Evolutionary conservation across 495 filamentous ascomycete species (phyloP).

Genomic region (Penicillium taxi): DNA sequence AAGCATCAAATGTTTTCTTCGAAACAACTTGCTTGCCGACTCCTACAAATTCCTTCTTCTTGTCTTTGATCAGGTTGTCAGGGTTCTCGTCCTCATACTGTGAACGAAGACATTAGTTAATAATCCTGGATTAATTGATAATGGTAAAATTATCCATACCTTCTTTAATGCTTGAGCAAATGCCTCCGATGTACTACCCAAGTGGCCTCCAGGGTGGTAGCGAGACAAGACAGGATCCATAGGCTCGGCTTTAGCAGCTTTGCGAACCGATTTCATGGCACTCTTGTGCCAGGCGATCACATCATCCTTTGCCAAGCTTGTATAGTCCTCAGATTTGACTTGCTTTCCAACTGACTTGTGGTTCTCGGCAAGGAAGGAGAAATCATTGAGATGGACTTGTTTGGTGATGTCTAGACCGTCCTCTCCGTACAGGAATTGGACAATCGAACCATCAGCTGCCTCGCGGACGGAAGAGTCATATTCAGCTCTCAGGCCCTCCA

Average conservation of each 20-base stretch:
- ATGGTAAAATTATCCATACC: conserved; percentile 24
- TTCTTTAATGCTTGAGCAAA: conserved; percentile 59
- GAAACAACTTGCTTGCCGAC: conserved; percentile 40
- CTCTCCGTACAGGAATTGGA: conserved; percentile 96
- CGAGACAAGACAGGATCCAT: conserved; percentile 70
- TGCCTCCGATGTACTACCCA: conserved; percentile 82
- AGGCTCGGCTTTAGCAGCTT: conserved; percentile 54
- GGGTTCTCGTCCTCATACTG: conserved; percentile 71
- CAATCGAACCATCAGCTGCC: conserved; percentile 72
- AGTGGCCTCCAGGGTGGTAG: conserved; percentile 65
- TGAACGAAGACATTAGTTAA: conserved; percentile 16
- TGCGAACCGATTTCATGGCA: conserved; percentile 70
- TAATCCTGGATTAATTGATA: neutral
- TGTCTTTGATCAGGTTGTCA: conserved; percentile 68
- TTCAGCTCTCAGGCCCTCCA: conserved; percentile 88
- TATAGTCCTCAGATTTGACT: conserved; percentile 43
- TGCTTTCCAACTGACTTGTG: conserved; percentile 47
- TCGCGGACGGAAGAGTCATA: conserved; percentile 94
- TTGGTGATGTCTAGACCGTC: conserved; percentile 92
- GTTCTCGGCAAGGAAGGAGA: conserved; percentile 84
- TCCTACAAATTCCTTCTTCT: conserved; percentile 46
- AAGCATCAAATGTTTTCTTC: conserved; percentile 71
- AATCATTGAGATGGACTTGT: conserved; percentile 83
- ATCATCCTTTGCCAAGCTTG: conserved; percentile 45
- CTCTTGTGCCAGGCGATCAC: conserved; percentile 54